Percentiles rank a stretch among this genome's conserved stretches.
phyloP scores from a whole-genome alignment of 495 filamentous ascomycete species.

The Letharia columbiana region DNA sequence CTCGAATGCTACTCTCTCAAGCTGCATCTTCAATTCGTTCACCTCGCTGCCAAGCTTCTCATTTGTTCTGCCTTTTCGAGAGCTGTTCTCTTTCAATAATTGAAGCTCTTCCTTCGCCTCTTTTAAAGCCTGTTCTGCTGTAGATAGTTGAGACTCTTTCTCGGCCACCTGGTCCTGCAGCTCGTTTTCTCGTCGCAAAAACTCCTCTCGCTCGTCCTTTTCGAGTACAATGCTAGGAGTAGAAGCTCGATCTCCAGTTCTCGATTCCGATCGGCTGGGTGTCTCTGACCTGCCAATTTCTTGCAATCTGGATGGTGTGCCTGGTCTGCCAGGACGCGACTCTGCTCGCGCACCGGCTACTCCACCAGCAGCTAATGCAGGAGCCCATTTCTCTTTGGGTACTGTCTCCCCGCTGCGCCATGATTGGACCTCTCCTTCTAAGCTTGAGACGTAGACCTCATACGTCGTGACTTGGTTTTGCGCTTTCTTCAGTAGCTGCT shows the following conservation, averaged over 20 bases:
- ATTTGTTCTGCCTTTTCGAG: slow-evolving; percentile 73
- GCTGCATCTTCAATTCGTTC: slow-evolving; percentile 88
- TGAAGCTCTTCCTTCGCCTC: slow-evolving; percentile 76
- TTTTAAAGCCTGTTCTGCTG: slow-evolving; percentile 66
- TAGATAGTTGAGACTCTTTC: slow-evolving; percentile 72
- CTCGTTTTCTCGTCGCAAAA: slow-evolving; percentile 90
- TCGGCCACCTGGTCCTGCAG: slow-evolving; percentile 93
- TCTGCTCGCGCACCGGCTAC: slow-evolving; percentile 50
- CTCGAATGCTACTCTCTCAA: slow-evolving; percentile 91
- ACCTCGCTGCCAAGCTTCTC: slow-evolving; percentile 74
- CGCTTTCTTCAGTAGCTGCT: slow-evolving; percentile 80
- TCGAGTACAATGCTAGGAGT: slow-evolving; percentile 84
- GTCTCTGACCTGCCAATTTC: slow-evolving; percentile 46
- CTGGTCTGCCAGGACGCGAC: slow-evolving; percentile 50
- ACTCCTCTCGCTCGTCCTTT: slow-evolving; percentile 95
- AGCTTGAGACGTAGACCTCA: slow-evolving; percentile 70
- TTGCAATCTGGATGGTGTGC: slow-evolving; percentile 76
- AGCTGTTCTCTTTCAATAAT: slow-evolving; percentile 72
- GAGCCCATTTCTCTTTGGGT: slow-evolving; percentile 75
- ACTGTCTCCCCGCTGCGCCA: slow-evolving; percentile 88
- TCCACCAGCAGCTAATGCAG: slow-evolving; percentile 49
- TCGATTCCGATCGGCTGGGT: slow-evolving; percentile 66
- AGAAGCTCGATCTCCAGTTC: slow-evolving; percentile 76
- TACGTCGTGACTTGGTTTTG: slow-evolving; percentile 84
- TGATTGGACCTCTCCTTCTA: slow-evolving; percentile 74